These are phyloP conservation scores for Pulveroboletus sp. DNA, from an alignment of 768 basidiomycete species.

Conservation along the genomic window DNA sequence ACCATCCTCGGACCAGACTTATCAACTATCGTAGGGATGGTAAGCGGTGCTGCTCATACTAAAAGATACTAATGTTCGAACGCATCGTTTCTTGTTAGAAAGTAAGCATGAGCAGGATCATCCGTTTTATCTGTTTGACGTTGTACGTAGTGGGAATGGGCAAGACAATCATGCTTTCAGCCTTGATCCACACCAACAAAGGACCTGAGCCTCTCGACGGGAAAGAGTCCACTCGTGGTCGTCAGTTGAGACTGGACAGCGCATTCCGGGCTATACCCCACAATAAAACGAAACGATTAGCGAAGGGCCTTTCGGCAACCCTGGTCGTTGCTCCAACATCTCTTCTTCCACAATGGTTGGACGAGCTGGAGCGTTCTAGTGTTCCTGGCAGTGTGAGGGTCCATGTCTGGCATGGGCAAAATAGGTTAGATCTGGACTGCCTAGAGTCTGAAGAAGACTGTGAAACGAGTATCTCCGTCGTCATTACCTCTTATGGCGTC, in stretches of 20 bases:
- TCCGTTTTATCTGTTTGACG: conserved; percentile 1
- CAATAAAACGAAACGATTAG: conserved; percentile 28
- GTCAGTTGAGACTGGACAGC: conserved; percentile 60
- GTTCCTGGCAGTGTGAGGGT: conserved; percentile 63
- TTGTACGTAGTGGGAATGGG: conserved; percentile 82
- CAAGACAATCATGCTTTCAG: conserved; percentile 91
- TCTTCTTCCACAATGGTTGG: conserved; percentile 89
- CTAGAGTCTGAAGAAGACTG: conserved; percentile 54
- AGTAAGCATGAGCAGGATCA: conserved; percentile 37
- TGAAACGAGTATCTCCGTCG: conserved; percentile 60
- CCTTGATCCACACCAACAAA: conserved; percentile 80
- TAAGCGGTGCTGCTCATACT: conserved; percentile 11
- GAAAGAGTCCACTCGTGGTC: conserved; percentile 37
- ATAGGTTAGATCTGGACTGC: conserved; percentile 69
- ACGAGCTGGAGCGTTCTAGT: conserved; percentile 85
- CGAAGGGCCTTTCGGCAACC: conserved; percentile 55
- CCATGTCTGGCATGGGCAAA: conserved; percentile 86
- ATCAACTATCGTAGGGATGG: conserved; percentile 33
- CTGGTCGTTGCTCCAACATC: conserved; percentile 93
- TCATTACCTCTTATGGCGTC: conserved; percentile 91
- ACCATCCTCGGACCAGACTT: conserved; percentile 1
- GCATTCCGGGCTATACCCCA: conserved; percentile 52
- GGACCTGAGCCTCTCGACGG: conserved; percentile 39
- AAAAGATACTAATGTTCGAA: conserved; percentile 4
- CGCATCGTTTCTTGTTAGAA: conserved; percentile 35